These are phyloP conservation scores for Dothidotthia symphoricarpi DNA, from an alignment of 2,329 filamentous ascomycete genomes.

Conservation along the genomic window DNA sequence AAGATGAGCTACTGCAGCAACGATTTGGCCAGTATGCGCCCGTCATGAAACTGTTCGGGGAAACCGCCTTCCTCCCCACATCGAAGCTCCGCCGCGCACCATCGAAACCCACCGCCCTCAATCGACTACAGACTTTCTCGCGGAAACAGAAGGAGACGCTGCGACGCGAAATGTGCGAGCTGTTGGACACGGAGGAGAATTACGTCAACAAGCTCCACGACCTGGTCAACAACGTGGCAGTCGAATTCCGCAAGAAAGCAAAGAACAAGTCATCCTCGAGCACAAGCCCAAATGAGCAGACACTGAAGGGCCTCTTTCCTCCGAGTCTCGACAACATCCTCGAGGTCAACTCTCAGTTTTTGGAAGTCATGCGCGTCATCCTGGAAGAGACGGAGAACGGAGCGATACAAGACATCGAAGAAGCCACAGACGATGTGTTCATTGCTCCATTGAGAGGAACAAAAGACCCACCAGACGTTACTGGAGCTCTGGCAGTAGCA, in stretches of 20 bases:
- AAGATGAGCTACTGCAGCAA: conserved; percentile 64
- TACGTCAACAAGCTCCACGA: conserved; percentile 88
- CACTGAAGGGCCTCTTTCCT: conserved; percentile 77
- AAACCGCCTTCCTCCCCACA: conserved; percentile 82
- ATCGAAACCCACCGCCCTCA: conserved; percentile 79
- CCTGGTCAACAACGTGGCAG: conserved; percentile 75
- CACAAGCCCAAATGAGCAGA: conserved; percentile 68
- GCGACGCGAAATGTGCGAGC: conserved; percentile 82
- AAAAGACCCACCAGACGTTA: conserved; percentile 62
- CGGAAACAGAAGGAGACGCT: conserved; percentile 80
- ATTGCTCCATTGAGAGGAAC: conserved; percentile 35
- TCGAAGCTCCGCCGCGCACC: conserved; percentile 80
- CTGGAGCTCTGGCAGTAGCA: conserved; percentile 74
- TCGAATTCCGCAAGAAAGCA: conserved; percentile 72
- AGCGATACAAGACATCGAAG: conserved; percentile 72
- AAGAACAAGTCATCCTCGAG: conserved; percentile 58
- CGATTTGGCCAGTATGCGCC: conserved; percentile 78
- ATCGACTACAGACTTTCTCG: conserved; percentile 72
- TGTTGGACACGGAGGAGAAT: conserved; percentile 89
- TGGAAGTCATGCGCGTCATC: conserved; percentile 70
- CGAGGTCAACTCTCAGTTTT: conserved; percentile 75
- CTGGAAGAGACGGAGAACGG: conserved; percentile 82
- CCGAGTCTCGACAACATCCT: conserved; percentile 76
- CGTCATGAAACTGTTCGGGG: conserved; percentile 75
- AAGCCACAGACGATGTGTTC: conserved; percentile 44